Evolutionary conservation across 1,284 basidiomycete species (phyloP).

Genomic region (Trichosporon ovoides): DNA sequence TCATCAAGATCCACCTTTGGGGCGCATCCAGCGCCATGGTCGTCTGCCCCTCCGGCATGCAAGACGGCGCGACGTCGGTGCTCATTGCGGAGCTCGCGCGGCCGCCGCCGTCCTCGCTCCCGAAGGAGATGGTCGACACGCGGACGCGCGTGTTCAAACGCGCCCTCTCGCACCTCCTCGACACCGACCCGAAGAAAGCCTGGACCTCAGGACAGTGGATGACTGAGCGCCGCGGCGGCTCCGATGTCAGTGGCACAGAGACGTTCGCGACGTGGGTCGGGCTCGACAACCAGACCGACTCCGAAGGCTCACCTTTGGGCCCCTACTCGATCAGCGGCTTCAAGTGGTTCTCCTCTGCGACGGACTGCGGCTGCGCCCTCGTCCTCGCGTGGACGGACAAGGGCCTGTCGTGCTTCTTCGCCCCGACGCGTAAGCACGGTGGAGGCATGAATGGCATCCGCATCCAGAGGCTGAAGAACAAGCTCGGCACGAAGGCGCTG

Average conservation of each 20-base stretch:
- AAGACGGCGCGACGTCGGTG: slow-evolving; percentile 15
- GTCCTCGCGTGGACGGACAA: slow-evolving; percentile 29
- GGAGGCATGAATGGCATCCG: slow-evolving; percentile 60
- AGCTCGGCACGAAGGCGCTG: slow-evolving; percentile 68
- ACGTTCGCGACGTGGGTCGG: slow-evolving; percentile 47
- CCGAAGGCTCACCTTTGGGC: slow-evolving; percentile 16
- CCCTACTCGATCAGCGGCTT: slow-evolving; percentile 57
- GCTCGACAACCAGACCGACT: slow-evolving; percentile 4
- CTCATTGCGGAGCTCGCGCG: slow-evolving; percentile 9
- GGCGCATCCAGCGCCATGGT: slow-evolving; percentile 8
- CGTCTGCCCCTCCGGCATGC: slow-evolving; percentile 17
- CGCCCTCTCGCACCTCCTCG: slow-evolving; percentile 13
- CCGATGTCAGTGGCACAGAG: slow-evolving; percentile 69
- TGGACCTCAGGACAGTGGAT: slow-evolving; percentile 79
- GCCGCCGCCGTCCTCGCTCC: not conserved
- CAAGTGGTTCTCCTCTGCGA: slow-evolving; percentile 80
- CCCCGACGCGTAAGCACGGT: slow-evolving; percentile 35
- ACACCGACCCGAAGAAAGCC: slow-evolving; percentile 55
- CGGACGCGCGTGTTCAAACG: slow-evolving; percentile 5
- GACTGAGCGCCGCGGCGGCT: slow-evolving; percentile 74
- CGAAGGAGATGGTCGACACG: not conserved
- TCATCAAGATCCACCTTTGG: slow-evolving; percentile 20
- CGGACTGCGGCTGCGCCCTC: slow-evolving; percentile 51
- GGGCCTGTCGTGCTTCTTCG: slow-evolving; percentile 65
- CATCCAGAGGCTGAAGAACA: slow-evolving; percentile 70